Conservation (phyloP, 2,329 filamentous ascomycete species). For the Cladophialophora psammophila region DNA sequence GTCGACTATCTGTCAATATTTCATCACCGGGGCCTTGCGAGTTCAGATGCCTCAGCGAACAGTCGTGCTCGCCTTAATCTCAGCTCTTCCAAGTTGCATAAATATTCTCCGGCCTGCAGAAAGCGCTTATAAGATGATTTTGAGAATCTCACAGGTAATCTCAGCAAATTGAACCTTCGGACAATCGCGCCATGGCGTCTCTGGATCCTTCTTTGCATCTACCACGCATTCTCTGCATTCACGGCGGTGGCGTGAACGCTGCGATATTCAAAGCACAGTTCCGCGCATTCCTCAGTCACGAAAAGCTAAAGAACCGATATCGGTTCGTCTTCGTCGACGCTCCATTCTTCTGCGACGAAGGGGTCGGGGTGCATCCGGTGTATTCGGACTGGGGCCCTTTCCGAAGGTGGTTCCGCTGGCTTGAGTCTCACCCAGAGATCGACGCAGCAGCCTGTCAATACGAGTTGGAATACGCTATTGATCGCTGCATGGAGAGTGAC, state of each 20-base stretch:
- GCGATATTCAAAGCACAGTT: conserved; percentile 73
- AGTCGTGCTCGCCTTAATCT: neutral
- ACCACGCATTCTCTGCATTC: conserved; percentile 79
- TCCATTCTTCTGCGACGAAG: conserved; percentile 65
- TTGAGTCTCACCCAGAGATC: conserved; percentile 62
- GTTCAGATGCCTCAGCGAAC: neutral
- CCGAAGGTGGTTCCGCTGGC: conserved; percentile 68
- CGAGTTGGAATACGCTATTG: conserved; percentile 49
- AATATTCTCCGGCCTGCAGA: neutral
- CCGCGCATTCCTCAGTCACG: conserved; percentile 59
- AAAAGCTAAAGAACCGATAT: conserved; percentile 62
- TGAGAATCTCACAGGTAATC: neutral
- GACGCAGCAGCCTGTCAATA: conserved; percentile 55
- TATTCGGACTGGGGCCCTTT: conserved; percentile 74
- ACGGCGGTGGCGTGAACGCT: conserved; percentile 78
- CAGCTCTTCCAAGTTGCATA: neutral
- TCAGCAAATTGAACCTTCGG: neutral
- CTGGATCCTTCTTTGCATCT: conserved; percentile 47
- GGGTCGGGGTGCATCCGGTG: conserved; percentile 50
- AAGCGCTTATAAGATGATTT: neutral
- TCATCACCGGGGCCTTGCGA: too few species aligned
- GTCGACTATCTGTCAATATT: too few species aligned
- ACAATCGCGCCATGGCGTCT: conserved; percentile 20
- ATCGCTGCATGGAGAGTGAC: conserved; percentile 61
- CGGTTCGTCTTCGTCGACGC: conserved; percentile 76